These are phyloP conservation scores for Talaromyces trachyspermus DNA, from an alignment of 495 filamentous ascomycete species.

Conservation along the genomic window DNA sequence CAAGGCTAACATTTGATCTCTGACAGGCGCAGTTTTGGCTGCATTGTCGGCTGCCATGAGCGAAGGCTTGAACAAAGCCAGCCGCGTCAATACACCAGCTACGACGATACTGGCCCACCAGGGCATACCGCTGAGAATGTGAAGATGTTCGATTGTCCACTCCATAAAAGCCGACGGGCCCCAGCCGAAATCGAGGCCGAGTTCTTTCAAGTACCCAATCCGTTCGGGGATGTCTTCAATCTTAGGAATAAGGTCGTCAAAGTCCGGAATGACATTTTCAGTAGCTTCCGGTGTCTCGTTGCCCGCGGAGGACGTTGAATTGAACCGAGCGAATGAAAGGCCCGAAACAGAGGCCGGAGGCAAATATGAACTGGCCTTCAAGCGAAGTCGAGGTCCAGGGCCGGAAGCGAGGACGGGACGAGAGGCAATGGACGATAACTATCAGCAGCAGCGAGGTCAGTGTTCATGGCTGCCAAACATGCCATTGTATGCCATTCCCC, in stretches of 20 bases:
- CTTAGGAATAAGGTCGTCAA: constrained; percentile 31
- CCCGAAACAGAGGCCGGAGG: background rate
- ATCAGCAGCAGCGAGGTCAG: background rate
- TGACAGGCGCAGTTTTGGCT: constrained; percentile 37
- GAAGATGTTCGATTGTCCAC: constrained; percentile 70
- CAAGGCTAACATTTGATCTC: constrained; percentile 40
- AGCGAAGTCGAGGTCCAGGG: background rate
- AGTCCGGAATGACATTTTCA: constrained; percentile 13
- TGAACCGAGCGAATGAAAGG: constrained; percentile 27
- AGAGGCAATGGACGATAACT: constrained; percentile 6
- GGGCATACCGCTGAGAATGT: constrained; percentile 62
- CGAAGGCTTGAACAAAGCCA: constrained; percentile 55
- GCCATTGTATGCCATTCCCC: background rate
- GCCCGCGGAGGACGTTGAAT: constrained; percentile 29
- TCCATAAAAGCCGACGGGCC: constrained; percentile 65
- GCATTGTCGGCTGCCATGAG: constrained; percentile 50
- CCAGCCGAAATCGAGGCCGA: constrained; percentile 82
- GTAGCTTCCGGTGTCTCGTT: constrained; percentile 6
- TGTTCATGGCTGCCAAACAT: background rate
- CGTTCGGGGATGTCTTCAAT: constrained; percentile 52
- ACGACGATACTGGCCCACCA: constrained; percentile 74
- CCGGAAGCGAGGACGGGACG: background rate
- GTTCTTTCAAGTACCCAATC: constrained; percentile 72
- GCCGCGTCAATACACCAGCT: constrained; percentile 57
- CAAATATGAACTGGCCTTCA: constrained; percentile 3